These are phyloP conservation scores for Termitomyces sp. DNA, from an alignment of 768 basidiomycete species.

Conservation along the genomic window DNA sequence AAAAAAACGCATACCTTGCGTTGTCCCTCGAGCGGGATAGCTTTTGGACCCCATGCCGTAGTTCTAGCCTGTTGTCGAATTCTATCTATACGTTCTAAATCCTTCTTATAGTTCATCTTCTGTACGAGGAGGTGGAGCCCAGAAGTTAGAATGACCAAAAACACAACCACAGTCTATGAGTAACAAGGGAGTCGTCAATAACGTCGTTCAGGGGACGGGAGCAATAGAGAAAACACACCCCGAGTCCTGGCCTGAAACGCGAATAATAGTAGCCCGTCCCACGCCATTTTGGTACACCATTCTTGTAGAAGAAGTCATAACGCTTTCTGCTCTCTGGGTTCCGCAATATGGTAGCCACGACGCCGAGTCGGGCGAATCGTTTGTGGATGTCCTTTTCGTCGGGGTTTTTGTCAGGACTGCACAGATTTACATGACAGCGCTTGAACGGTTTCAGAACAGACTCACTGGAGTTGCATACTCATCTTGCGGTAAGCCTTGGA, in stretches of 20 bases:
- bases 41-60: conserved; percentile 80
- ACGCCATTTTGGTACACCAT: conserved; percentile 95
- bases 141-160: conserved; percentile 75
- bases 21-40: conserved; percentile 54
- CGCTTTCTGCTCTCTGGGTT: conserved; percentile 73
- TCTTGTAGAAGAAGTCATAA: conserved; percentile 94
- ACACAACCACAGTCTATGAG: conserved; percentile 63
- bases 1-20: conserved; percentile 50
- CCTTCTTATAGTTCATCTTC: conserved; percentile 67
- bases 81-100: conserved; percentile 61
- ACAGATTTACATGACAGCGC: background rate
- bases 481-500: conserved; percentile 88
- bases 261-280: conserved; percentile 97
- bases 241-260: conserved; percentile 90
- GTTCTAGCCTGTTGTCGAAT: conserved; percentile 57
- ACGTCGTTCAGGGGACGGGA: conserved; percentile 1
- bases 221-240: conserved; percentile 34
- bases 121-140: conserved; percentile 80
- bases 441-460: conserved; percentile 9
- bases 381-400: conserved; percentile 78
- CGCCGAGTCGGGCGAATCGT: conserved; percentile 87
- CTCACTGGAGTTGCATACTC: conserved; percentile 87
- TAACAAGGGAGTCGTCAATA: background rate
- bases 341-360: conserved; percentile 78
- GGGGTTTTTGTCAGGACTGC: conserved; percentile 94